Evolutionary conservation across 805 yeast genomes (phyloP), one percentile per base, ranked within the genome.

Genomic region (Saccharomycopsis fibuligera): DNA sequence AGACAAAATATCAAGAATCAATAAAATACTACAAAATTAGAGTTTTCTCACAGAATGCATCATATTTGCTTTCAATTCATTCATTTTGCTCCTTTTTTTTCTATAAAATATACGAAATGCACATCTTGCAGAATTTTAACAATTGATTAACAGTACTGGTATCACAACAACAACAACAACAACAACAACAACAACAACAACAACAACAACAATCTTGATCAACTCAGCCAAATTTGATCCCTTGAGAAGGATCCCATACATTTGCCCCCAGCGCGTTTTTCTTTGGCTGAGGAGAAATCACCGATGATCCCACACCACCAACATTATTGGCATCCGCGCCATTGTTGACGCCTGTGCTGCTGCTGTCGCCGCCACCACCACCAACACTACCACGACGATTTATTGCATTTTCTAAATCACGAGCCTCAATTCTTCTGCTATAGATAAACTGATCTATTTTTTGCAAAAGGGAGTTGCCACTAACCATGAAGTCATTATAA

Each of bases 401-500:
- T 19, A 49, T 49, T 21, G 23, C 14, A 9, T 33, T n/a, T 54
- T 79, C 83, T 14, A 80, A 61, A 22, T 72, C 74, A 21, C 78
- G 64, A 2, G 78, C 83, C 53, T 78, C 79, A 5, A 70, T 57
- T 43, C 83, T 66, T 41, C 87, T 63, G 12, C 64, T 59, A 27
- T 70, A 65, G n/a, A 78, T 73, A 60, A 68, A 83, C 14, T 67
- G 65, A 52, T 75, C 78, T 54, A 82, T 72, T 36, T 74, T 78
- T 12, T 64, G 63, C 36, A 74, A 58, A 19, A 80, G 72, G 2
- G 57, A 62, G 25, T 68, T 65, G 4, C 77, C 71, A 45, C 75
- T 74, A 6, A 62, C 62, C 27, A 73, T 65, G 52, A 86, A 75
- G 46, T 81, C 83, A 35, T 70, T 70, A 65, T 90, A 90, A 60